phyloP scores from a whole-genome alignment of 2,329 filamentous ascomycete species.

The Byssoonygena ceratinophila region DNA sequence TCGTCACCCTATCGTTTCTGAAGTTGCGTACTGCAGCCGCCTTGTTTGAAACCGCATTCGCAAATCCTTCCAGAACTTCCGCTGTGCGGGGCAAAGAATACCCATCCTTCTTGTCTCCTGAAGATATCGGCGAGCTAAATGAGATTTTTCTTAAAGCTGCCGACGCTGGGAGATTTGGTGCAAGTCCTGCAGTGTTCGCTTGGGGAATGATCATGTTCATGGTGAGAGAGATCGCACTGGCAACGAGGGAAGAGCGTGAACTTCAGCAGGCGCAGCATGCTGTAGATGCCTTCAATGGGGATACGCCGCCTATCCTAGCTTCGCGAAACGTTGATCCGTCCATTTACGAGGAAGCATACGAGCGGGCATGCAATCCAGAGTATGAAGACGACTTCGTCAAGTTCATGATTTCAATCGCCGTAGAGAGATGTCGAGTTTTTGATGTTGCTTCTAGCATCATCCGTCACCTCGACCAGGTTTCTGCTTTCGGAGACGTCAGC shows the following conservation, averaged over 20 bases:
- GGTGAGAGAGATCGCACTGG: slow-evolving; percentile 54
- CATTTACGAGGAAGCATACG: slow-evolving; percentile 40
- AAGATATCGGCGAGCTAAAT: slow-evolving; percentile 62
- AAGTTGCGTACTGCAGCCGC: slow-evolving; percentile 54
- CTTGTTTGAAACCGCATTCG: slow-evolving; percentile 31
- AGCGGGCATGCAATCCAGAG: slow-evolving; percentile 33
- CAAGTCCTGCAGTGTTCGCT: slow-evolving; percentile 63
- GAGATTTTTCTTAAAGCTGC: slow-evolving; percentile 55
- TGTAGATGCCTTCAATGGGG: slow-evolving; percentile 32
- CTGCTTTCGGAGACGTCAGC: slow-evolving; percentile 39
- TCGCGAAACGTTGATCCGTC: slow-evolving; percentile 29
- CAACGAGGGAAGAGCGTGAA: slow-evolving; percentile 47
- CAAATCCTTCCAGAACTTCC: slow-evolving; percentile 19
- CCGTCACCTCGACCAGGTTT: slow-evolving; percentile 37
- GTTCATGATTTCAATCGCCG: slow-evolving; percentile 39
- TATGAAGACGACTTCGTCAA: slow-evolving; percentile 39
- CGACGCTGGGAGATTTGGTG: slow-evolving; percentile 47
- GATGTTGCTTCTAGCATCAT: slow-evolving; percentile 39
- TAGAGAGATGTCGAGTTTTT: slow-evolving; percentile 41
- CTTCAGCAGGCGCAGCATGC: slow-evolving; percentile 34
- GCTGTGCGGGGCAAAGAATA: slow-evolving; percentile 25
- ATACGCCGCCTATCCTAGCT: slow-evolving; percentile 25
- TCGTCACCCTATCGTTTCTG: slow-evolving; percentile 62
- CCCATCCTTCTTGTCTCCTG: slow-evolving; percentile 58
- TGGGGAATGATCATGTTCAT: slow-evolving; percentile 69